These are phyloP conservation scores for Daldinia decipiens DNA, from an alignment of 495 filamentous ascomycete species.

Conservation along the genomic window DNA sequence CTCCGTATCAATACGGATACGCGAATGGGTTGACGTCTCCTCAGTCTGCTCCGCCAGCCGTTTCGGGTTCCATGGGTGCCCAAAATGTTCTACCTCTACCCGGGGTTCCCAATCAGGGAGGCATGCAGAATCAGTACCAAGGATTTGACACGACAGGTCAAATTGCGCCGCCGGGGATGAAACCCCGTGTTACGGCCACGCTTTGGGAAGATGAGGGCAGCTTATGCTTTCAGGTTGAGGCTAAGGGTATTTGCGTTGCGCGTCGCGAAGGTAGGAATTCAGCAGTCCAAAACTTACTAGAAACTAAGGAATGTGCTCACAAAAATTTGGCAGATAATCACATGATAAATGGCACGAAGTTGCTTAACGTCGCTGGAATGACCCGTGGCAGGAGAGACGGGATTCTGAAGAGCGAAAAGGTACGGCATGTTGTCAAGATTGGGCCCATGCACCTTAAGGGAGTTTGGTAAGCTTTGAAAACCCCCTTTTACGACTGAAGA, in stretches of 20 bases:
- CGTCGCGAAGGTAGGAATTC: slow-evolving; percentile 83
- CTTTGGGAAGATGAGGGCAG: slow-evolving; percentile 99
- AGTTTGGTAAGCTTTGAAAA: slow-evolving; percentile 79
- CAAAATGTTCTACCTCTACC: slow-evolving; percentile 75
- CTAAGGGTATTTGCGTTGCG: slow-evolving; percentile 94
- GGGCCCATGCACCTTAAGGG: slow-evolving; percentile 99
- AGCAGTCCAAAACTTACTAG: not conserved
- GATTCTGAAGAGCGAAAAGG: slow-evolving; percentile 97
- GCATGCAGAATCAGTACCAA: slow-evolving; percentile 65
- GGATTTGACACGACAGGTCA: slow-evolving; percentile 92
- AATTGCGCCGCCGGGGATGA: slow-evolving; percentile 92
- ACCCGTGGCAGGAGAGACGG: slow-evolving; percentile 94
- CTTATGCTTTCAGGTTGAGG: slow-evolving; percentile 97
- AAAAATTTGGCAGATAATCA: slow-evolving; percentile 78
- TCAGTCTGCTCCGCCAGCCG: slow-evolving; percentile 71
- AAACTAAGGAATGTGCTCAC: slow-evolving; percentile 32
- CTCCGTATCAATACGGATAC: slow-evolving; percentile 79
- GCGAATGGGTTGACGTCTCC: slow-evolving; percentile 79
- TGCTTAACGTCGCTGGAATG: slow-evolving; percentile 98
- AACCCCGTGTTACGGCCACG: slow-evolving; percentile 96
- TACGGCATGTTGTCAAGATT: slow-evolving; percentile 97
- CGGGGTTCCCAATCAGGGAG: slow-evolving; percentile 60
- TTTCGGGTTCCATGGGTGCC: slow-evolving; percentile 72
- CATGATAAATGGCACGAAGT: slow-evolving; percentile 99
- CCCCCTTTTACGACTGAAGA: slow-evolving; percentile 4